Evolutionary conservation across 2,329 filamentous ascomycete species (phyloP).

Genomic region (Microdochium paspali): DNA sequence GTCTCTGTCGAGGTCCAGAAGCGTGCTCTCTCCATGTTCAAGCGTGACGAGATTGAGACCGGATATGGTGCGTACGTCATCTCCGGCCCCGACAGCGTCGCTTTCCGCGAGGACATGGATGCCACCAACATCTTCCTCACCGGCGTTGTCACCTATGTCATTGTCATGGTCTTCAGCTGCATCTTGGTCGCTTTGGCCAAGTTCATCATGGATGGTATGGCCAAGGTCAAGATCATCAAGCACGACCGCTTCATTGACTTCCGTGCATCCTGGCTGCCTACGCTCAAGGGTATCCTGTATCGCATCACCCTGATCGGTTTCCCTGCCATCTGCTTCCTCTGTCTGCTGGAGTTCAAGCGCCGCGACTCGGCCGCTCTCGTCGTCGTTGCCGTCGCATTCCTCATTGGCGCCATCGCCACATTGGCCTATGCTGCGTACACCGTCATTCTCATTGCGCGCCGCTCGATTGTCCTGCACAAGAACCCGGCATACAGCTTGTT

Average conservation of each 20-base stretch:
- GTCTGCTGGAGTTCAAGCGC: constrained; percentile 86
- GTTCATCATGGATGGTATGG: constrained; percentile 65
- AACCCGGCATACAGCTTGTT: constrained; percentile 96
- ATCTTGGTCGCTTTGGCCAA: constrained; percentile 72
- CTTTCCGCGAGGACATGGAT: constrained; percentile 78
- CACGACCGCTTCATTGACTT: constrained; percentile 84
- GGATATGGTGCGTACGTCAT: constrained; percentile 52
- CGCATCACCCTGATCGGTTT: constrained; percentile 84
- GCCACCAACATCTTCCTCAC: constrained; percentile 90
- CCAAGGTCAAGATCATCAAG: constrained; percentile 70
- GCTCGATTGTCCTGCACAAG: constrained; percentile 84
- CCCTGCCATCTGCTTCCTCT: constrained; percentile 82
- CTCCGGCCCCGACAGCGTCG: constrained; percentile 79
- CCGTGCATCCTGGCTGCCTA: constrained; percentile 86
- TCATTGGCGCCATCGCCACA: constrained; percentile 69
- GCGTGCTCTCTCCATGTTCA: constrained; percentile 35
- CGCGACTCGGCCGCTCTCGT: constrained; percentile 79
- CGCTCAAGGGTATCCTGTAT: constrained; percentile 90
- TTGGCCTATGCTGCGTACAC: constrained; percentile 83
- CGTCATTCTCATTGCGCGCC: constrained; percentile 80
- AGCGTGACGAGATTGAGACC: constrained; percentile 44
- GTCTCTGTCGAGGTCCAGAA: constrained; percentile 81
- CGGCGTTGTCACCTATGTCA: constrained; percentile 77
- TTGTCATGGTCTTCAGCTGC: constrained; percentile 70
- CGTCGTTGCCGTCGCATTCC: constrained; percentile 80